Base-by-base conservation (phyloP, 2,329 filamentous ascomycete species). In the Bimuria novae-zelandiae region DNA sequence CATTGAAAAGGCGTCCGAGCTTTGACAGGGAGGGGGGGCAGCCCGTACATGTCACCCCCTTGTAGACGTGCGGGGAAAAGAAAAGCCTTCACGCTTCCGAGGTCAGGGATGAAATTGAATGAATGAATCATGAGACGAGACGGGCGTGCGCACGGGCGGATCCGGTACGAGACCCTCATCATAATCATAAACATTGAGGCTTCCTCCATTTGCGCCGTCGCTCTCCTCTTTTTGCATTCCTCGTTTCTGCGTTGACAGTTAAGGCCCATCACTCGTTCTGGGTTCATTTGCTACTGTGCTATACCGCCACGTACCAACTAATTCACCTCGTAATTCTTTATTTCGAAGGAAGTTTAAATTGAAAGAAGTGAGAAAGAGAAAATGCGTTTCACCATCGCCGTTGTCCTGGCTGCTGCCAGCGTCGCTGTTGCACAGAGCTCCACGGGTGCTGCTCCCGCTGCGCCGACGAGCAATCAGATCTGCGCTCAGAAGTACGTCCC, bases 391-490 rank as follows among this genome's bases (percentile, higher is more conserved):
- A 39, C 63, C 33, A 59, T 60, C 48, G 58, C 64, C 49, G 36
- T 67, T 48, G 48, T 69, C 49, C 45, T 74, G 45, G 69, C 72
- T 37, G 57, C 65, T 45, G 65, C 70, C 54, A 67, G 70, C 69
- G 51, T 78, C 46, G 76, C 71, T 19, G 72, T 73, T 55, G 75
- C 76, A 19, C 74, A 75, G 55, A 64, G n/a, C n/a, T n/a, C 67
- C 47, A 59, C 65, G 39, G 65, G 67, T 55, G 59, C 65, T 22
- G 55, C 64, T 17, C 44, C 61, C 4, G 54, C 59, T 25, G 55
- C 60, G 10, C 45, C 54, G n/a, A 57, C 59, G 35, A 68, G 27
- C 14, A 25, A 61, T n/a, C 35, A 36, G 14, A 61, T 63, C 54
- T 75, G 70, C 57, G 69, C 68, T 25, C 74, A 78, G 57, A 73